Conservation (phyloP, 1,139 yeast species). For the Yamadazyma mexicana region DNA sequence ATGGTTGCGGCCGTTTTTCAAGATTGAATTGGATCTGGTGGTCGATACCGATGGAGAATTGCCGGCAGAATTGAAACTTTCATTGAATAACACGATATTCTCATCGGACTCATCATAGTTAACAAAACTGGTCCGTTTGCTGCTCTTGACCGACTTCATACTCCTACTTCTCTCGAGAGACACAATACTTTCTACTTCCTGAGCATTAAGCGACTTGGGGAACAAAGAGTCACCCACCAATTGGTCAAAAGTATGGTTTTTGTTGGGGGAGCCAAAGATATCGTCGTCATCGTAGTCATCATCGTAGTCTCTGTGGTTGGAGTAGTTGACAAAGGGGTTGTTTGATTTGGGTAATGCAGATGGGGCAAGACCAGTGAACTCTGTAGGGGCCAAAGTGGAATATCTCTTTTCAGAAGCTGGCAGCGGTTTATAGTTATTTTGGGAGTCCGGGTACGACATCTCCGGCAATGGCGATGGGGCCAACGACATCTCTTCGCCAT, state of each 20-base stretch:
- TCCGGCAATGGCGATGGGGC: conserved; percentile 18
- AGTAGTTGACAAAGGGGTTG: conserved; percentile 15
- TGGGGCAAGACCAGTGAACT: conserved; percentile 14
- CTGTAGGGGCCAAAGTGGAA: conserved; percentile 3
- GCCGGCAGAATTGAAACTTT: conserved; percentile 9
- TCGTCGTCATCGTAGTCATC: conserved; percentile 13
- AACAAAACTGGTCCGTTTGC: conserved; percentile 43
- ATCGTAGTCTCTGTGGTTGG: conserved; percentile 6
- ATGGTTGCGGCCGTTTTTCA: conserved; percentile 33
- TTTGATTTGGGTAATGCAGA: conserved; percentile 17
- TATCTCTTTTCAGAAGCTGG: conserved; percentile 1
- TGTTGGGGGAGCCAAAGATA: conserved; percentile 37
- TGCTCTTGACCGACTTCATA: conserved; percentile 45
- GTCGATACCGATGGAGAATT: conserved; percentile 11
- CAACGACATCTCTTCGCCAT: conserved; percentile 32
- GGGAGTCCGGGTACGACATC: too few species aligned
- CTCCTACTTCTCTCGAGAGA: conserved; percentile 72
- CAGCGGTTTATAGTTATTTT: neutral
- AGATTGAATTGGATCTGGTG: conserved; percentile 48
- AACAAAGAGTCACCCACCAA: conserved; percentile 64
- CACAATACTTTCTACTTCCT: conserved; percentile 73
- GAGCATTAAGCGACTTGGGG: conserved; percentile 65
- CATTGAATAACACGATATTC: conserved; percentile 33
- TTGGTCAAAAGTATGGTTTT: conserved; percentile 14
- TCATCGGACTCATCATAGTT: conserved; percentile 52